Evolutionary conservation across 78 protist species (phyloP).

Genomic region (Protostelium mycophagum): DNA sequence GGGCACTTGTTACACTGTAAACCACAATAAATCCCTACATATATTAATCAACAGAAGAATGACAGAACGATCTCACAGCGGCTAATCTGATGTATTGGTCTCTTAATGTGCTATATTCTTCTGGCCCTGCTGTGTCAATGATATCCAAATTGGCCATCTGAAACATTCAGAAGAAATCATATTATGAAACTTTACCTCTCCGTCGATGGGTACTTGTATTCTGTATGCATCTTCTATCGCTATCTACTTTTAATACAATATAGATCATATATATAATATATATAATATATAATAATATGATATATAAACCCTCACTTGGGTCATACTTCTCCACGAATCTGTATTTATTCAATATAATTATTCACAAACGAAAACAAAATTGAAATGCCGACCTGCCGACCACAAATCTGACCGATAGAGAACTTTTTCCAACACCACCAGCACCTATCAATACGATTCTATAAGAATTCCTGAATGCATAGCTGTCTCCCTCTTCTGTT

Average conservation of each 20-base stretch:
- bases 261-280: too few relatives aligned
- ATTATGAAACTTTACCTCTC: too few relatives aligned
- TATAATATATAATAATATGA: too few relatives aligned
- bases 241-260: too few relatives aligned
- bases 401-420: slow-evolving; percentile 51
- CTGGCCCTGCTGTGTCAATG: slow-evolving; percentile 89
- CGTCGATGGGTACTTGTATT: not conserved
- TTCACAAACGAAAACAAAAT: too few relatives aligned
- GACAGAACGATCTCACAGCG: not conserved
- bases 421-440: slow-evolving; percentile 73
- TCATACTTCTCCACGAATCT: not conserved
- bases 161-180: too few relatives aligned
- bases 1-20: not conserved
- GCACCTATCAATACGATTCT: slow-evolving; percentile 53
- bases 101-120: slow-evolving; percentile 80
- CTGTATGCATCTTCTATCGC: not conserved
- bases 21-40: not conserved
- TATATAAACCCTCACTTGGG: too few relatives aligned
- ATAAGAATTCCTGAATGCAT: not conserved
- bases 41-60: not conserved
- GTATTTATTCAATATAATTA: not conserved
- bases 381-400: not conserved
- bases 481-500: not conserved
- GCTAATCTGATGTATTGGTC: slow-evolving; percentile 19
- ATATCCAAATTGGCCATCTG: slow-evolving; percentile 65